Conservation (phyloP, 345 rosid species). For the Boechera divaricarpa region DNA sequence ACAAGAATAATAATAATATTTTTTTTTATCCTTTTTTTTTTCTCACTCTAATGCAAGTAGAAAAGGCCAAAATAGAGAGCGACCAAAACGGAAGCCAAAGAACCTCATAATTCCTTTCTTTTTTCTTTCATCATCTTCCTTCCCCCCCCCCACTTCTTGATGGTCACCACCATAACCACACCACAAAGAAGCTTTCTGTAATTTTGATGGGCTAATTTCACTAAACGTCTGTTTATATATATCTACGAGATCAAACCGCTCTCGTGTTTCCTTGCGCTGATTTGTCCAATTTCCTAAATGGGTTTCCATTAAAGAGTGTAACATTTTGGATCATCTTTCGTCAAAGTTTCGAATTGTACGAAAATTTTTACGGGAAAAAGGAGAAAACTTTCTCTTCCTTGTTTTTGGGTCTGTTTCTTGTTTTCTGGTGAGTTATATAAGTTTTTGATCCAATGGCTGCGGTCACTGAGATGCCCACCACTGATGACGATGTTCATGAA, state of each 20-base stretch:
- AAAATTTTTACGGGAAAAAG: neutral
- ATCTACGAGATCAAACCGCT: conserved; percentile 34
- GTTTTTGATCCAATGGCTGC: conserved; percentile 65
- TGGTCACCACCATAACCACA: conserved; percentile 34
- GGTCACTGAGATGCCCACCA: conserved; percentile 59
- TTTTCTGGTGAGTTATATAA: neutral
- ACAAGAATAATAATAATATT: neutral
- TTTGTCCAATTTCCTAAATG: conserved; percentile 22
- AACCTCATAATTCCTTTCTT: conserved; percentile 32
- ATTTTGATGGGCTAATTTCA: neutral
- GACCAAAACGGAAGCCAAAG: conserved; percentile 45
- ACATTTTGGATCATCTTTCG: conserved; percentile 31
- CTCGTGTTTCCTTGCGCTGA: neutral
- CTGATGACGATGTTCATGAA: conserved; percentile 50
- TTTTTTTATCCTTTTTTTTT: neutral
- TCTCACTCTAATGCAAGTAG: conserved; percentile 1
- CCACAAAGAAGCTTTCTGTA: conserved; percentile 29
- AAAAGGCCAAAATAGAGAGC: conserved; percentile 47
- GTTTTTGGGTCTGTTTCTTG: neutral
- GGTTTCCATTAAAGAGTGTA: conserved; percentile 30
- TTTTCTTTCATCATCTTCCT: conserved; percentile 24
- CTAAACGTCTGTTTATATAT: neutral
- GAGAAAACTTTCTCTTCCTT: neutral
- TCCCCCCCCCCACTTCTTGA: conserved; percentile 28
- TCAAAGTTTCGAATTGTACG: conserved; percentile 16